A percentile compares a stretch with the other conserved stretches of the same genome.
Evolutionary conservation across 192 early-diverging fungal species (phyloP).

Genomic region (Coemansia reversa): DNA sequence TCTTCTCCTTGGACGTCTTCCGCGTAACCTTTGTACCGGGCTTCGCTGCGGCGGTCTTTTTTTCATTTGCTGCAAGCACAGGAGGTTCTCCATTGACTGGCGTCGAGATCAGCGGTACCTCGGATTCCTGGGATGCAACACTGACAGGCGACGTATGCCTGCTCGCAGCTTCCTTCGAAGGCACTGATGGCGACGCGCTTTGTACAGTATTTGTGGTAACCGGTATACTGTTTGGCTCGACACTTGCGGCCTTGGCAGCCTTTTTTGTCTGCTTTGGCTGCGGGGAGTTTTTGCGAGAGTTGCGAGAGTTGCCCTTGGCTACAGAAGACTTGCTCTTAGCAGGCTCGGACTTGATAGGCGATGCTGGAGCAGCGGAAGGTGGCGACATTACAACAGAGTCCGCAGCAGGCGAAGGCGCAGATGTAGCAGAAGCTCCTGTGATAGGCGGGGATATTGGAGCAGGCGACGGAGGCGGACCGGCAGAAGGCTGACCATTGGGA

Average conservation of each 20-base stretch:
- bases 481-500: slow-evolving; percentile 41
- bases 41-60: slow-evolving; percentile 22
- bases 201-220: slow-evolving; percentile 1
- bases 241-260: slow-evolving; percentile 10
- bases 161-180: background rate
- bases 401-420: slow-evolving; percentile 9
- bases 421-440: background rate
- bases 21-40: slow-evolving; percentile 13
- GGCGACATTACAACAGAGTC: slow-evolving; percentile 21
- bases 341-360: slow-evolving; percentile 2
- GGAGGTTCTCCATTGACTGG: background rate
- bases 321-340: slow-evolving; percentile 28
- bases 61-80: slow-evolving; percentile 4
- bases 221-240: slow-evolving; percentile 16
- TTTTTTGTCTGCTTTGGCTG: slow-evolving; percentile 36
- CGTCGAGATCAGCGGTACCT: background rate
- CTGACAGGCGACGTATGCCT: slow-evolving; percentile 12
- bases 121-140: slow-evolving; percentile 7
- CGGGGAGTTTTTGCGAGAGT: slow-evolving; percentile 51
- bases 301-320: slow-evolving; percentile 33
- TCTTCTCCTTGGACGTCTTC: slow-evolving; percentile 39
- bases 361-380: background rate
- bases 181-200: background rate
- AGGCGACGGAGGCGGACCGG: slow-evolving; percentile 29
- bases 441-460: slow-evolving; percentile 14